Base-by-base conservation (phyloP, 2,329 filamentous ascomycete species). In the Ascochyta clinopodiicola region DNA sequence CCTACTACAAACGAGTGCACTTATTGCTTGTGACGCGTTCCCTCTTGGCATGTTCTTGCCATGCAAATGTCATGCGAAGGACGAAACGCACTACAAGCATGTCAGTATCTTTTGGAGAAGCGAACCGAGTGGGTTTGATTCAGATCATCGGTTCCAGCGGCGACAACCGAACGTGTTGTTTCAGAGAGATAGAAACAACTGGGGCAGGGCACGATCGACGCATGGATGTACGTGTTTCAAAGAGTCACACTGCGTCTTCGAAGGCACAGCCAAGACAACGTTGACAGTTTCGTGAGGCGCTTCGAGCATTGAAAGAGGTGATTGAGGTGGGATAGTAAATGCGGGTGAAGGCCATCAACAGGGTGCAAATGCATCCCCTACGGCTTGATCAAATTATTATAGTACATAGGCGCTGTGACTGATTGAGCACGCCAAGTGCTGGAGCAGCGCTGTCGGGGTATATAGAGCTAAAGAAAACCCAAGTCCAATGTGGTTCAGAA, bases 61-160 rank as follows among this genome's bases (percentile, higher is more conserved):
- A 55, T 19, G 13, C 24, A 27, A 19, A 22, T 46, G 43, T 36
- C 37, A 19, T 42, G 49, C 43, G 29, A 42, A 39, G 25, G 22
- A 27, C 51, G 39, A 55, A 55, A 55, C 45, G 27, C 40, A 24
- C 51, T 55, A 55, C 40, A 50, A 19, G 38, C 45, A 44, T 39
- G 19, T 49, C 24, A 22, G 21, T 35, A 34, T 40, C n/a, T 31
- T 10, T 31, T 42, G 19, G 35, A 10, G 32, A 38, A 13, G 39
- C 12, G n/a, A 13, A 17, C 37, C 37, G 19, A 37, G 36, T 19
- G 19, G 3, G 5, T 53, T 43, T 42, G 32, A 47, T 47, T 47
- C 32, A 9, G 44, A 47, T 47, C 44, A 47, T 22, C 43, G 10
- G 31, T 35, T 38, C 3, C 17, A 39, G 42, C 15, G 12, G 38